Percentiles rank a stretch among this genome's conserved stretches.
These are phyloP conservation scores for Aureobasidium mangrovei DNA, from an alignment of 2,329 filamentous ascomycete species.

Conservation along the genomic window DNA sequence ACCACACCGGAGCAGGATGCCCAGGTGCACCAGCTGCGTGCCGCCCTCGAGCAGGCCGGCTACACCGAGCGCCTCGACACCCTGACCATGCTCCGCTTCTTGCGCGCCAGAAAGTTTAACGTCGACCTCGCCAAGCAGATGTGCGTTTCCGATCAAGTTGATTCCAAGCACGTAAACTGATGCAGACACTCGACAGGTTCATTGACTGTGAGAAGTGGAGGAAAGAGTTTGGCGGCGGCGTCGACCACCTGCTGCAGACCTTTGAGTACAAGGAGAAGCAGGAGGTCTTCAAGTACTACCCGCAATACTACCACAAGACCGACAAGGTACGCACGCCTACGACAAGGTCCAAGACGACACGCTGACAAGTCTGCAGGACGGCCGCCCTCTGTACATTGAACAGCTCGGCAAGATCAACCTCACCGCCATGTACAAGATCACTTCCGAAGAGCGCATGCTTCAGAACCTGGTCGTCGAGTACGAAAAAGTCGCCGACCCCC, in stretches of 20 bases:
- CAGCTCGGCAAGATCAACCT: conserved; percentile 90
- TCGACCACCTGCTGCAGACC: conserved; percentile 68
- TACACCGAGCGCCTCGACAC: conserved; percentile 83
- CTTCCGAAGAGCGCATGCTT: conserved; percentile 84
- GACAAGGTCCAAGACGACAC: neutral
- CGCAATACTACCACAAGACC: conserved; percentile 98
- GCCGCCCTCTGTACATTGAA: conserved; percentile 94
- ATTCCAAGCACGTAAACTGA: neutral
- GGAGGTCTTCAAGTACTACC: conserved; percentile 82
- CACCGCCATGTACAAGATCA: conserved; percentile 84
- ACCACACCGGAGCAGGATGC: conserved; percentile 82
- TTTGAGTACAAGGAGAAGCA: conserved; percentile 83
- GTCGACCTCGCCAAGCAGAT: conserved; percentile 76
- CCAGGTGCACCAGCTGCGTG: conserved; percentile 75
- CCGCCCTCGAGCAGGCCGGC: conserved; percentile 74
- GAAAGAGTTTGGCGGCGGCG: conserved; percentile 61
- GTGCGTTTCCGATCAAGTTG: conserved; percentile 44
- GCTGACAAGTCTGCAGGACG: conserved; percentile 82
- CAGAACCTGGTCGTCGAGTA: conserved; percentile 96
- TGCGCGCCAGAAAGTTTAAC: conserved; percentile 92
- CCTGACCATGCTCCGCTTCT: conserved; percentile 80
- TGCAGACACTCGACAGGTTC: conserved; percentile 56
- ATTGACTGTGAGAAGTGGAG: conserved; percentile 85
- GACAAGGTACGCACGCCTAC: conserved; percentile 51
- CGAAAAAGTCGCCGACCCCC: conserved; percentile 88